Conservation (phyloP, 2,329 filamentous ascomycete species). For the Colletotrichum shisoi region DNA sequence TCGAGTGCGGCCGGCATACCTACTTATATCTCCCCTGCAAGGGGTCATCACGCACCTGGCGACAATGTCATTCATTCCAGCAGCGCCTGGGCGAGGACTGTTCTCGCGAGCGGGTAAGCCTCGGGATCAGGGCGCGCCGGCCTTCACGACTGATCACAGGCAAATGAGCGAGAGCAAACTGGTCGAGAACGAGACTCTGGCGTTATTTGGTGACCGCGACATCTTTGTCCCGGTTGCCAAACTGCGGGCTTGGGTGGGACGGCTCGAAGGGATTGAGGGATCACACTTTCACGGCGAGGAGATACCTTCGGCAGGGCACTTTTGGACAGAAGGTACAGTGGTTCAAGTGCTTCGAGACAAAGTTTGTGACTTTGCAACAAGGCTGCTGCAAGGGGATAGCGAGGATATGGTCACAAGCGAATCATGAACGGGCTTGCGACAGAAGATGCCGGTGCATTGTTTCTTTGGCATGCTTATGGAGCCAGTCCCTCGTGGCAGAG, state of each 20-base stretch:
- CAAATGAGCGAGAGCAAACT: constrained; percentile 62
- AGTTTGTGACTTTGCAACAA: constrained; percentile 44
- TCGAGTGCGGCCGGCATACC: constrained; percentile 59
- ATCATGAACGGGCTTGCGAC: neutral
- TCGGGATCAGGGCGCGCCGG: constrained; percentile 32
- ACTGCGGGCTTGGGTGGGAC: constrained; percentile 70
- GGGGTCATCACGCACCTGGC: constrained; percentile 67
- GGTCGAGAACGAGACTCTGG: constrained; percentile 67
- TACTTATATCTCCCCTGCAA: constrained; percentile 74
- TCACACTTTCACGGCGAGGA: constrained; percentile 60
- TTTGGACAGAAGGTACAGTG: constrained; percentile 67
- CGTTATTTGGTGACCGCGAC: constrained; percentile 78
- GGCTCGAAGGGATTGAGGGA: constrained; percentile 54
- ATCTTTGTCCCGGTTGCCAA: constrained; percentile 72
- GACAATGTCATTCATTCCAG: constrained; percentile 65
- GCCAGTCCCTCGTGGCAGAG: neutral
- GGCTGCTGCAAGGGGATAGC: constrained; percentile 33
- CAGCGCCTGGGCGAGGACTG: constrained; percentile 39
- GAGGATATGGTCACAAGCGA: neutral
- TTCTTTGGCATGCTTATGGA: neutral
- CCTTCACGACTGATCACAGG: constrained; percentile 24
- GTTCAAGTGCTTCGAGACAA: constrained; percentile 48
- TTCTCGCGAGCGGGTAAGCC: constrained; percentile 32
- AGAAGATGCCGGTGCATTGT: neutral
- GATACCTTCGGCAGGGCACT: constrained; percentile 65